Evolutionary conservation across 2,329 filamentous ascomycete species (phyloP), one percentile per base, ranked within the genome.

Genomic region (Herpotrichia juniperi): DNA sequence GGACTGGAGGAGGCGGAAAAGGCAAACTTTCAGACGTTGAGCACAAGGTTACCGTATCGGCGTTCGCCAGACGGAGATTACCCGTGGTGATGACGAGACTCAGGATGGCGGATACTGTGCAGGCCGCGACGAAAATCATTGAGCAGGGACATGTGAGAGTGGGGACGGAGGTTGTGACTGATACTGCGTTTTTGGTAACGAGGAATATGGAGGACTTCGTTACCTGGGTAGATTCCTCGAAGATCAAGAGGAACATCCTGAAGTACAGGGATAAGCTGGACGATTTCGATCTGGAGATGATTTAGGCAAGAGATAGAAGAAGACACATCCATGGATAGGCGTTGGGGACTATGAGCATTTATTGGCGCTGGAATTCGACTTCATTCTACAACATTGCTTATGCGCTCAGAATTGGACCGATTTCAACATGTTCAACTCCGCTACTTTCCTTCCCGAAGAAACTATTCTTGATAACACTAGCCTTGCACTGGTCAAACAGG

Each of bases 241-340:
- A 97, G 89, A 93, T 97, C 74, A 96, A 96, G 88, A 85, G 89
- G 71, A 94, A 92, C 71, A 96, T 97, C 59, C 87, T 96, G 85
- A 91, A 90, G 76, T 97, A 97, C 73, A 86, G 91, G 64, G 92
- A 97, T 75, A 91, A 96, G 80, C 76, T 97, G 76, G 93, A 97
- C 76, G 93, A 97, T 76, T 97, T 96, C 69, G 93, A 97, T 78
- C 78, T 97, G 43, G 71, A 71, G 37, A 62, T 66, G 17, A 46
- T 72, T 35, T 73, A 56, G 46, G 11, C 24, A 16, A 3, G 28
- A 3, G 0, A 3, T 10, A 2, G 34, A 10, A 1, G n/a, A 12
- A 40, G 4, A n/a, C 24, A 50, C 28, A 21, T 40, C 37, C 55
- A 64, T 63, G 32, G 16, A 22, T 31, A 34, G 67, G 66, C 63